These are phyloP conservation scores for Globisporangium perplexum DNA, from an alignment of 352 stramenopile species.

Conservation along the genomic window DNA sequence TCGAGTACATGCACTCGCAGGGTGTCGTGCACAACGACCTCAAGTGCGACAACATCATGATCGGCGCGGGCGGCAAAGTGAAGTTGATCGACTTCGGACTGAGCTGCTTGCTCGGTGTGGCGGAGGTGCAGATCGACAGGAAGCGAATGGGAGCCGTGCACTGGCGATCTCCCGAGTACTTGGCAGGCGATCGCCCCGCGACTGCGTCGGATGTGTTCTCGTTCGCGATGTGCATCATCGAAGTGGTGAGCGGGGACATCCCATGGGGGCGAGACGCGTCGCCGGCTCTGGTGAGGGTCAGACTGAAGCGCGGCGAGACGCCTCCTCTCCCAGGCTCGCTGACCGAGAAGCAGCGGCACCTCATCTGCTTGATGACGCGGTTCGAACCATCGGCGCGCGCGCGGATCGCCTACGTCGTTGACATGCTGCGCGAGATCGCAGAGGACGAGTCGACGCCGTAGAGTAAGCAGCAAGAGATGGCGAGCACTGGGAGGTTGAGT, in stretches of 20 bases:
- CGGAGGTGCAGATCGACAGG: neutral
- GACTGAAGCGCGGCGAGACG: neutral
- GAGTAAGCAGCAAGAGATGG: too few relatives aligned
- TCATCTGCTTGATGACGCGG: slow-evolving; percentile 2
- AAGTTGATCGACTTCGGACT: slow-evolving; percentile 8
- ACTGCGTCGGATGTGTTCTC: slow-evolving; percentile 1
- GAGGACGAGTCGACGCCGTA: neutral
- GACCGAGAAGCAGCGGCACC: slow-evolving; percentile 2
- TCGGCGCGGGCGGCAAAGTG: slow-evolving; percentile 8
- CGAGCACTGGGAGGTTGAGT: too few relatives aligned
- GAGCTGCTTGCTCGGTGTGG: neutral
- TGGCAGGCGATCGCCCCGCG: neutral
- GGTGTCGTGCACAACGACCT: slow-evolving; percentile 18
- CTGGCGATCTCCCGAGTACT: slow-evolving; percentile 4
- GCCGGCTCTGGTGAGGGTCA: neutral
- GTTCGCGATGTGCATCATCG: slow-evolving; percentile 31
- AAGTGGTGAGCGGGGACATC: neutral
- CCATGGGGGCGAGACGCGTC: neutral
- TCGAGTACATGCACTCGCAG: slow-evolving; percentile 21
- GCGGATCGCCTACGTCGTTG: slow-evolving; percentile 1
- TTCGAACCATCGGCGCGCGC: neutral
- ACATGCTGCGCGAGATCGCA: slow-evolving; percentile 1
- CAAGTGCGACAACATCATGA: slow-evolving; percentile 22
- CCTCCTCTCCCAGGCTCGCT: neutral
- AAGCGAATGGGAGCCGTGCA: neutral